Evolutionary conservation across 805 yeast species (phyloP).

Genomic region (Saccharomycopsis babjevae): DNA sequence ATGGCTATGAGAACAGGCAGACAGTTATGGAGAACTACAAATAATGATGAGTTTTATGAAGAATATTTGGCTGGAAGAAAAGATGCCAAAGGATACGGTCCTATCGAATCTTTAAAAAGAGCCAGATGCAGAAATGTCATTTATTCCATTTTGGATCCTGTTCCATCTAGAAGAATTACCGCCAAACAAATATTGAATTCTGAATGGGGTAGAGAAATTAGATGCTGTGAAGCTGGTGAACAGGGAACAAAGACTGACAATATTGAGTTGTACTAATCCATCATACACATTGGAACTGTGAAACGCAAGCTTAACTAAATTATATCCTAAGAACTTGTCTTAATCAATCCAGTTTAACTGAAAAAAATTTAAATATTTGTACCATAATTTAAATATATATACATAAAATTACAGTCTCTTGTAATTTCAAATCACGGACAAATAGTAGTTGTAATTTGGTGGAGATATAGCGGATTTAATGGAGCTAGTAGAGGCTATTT

Average conservation of each 20-base stretch:
- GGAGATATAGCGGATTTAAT: background rate
- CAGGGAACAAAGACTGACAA: slow-evolving; percentile 16
- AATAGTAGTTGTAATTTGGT: too few relatives aligned
- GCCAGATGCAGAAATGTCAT: slow-evolving; percentile 89
- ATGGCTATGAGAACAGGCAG: slow-evolving; percentile 94
- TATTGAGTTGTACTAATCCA: background rate
- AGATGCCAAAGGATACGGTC: slow-evolving; percentile 80
- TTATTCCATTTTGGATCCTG: slow-evolving; percentile 87
- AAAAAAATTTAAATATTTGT: too few relatives aligned
- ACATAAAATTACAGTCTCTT: too few relatives aligned
- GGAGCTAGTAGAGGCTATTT: background rate
- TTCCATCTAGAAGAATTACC: slow-evolving; percentile 76
- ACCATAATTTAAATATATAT: too few relatives aligned
- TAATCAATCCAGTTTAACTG: too few relatives aligned
- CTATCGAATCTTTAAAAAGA: slow-evolving; percentile 75
- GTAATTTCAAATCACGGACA: too few relatives aligned
- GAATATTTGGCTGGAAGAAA: slow-evolving; percentile 71
- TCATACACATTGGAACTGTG: too few relatives aligned
- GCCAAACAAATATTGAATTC: slow-evolving; percentile 81
- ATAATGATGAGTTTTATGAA: slow-evolving; percentile 69
- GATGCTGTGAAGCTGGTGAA: slow-evolving; percentile 64
- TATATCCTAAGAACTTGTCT: too few relatives aligned
- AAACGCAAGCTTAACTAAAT: too few relatives aligned
- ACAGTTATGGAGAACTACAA: slow-evolving; percentile 82
- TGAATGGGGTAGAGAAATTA: slow-evolving; percentile 93